Percentiles rank a stretch among this genome's conserved stretches.
These are phyloP conservation scores for Breviolum minutum DNA, from an alignment of 73 alveolate genomes.

Conservation along the genomic window DNA sequence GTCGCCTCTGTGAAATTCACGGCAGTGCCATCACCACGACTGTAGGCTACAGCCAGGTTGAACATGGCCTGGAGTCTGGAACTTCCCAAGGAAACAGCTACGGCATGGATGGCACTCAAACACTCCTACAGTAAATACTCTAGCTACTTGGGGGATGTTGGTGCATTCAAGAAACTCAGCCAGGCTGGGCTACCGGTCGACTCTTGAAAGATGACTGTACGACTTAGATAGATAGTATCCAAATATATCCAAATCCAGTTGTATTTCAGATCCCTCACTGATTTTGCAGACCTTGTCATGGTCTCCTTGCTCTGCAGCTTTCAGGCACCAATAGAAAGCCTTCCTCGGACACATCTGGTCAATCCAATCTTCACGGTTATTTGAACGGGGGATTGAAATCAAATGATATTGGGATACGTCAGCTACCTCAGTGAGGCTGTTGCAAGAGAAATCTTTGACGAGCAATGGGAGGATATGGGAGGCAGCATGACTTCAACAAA, in stretches of 20 bases:
- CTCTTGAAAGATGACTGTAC: too few relatives aligned
- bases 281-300: neutral
- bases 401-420: neutral
- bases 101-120: too few relatives aligned
- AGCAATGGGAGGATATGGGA: too few relatives aligned
- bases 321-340: slow-evolving; percentile 33
- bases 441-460: too few relatives aligned
- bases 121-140: too few relatives aligned
- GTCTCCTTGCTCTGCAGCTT: slow-evolving; percentile 46
- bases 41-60: slow-evolving; percentile 70
- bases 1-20: slow-evolving; percentile 36
- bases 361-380: neutral
- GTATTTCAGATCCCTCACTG: neutral
- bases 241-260: too few relatives aligned
- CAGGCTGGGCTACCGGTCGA: neutral
- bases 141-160: neutral
- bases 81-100: neutral
- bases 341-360: neutral
- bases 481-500: neutral
- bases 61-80: slow-evolving; percentile 43
- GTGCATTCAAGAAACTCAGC: neutral
- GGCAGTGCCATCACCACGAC: slow-evolving; percentile 73
- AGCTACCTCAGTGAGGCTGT: neutral
- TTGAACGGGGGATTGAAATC: neutral
- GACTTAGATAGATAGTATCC: too few relatives aligned